Conservation (phyloP, 192 early-diverging fungal genomes). For the Globomyces pollinis-pini region DNA sequence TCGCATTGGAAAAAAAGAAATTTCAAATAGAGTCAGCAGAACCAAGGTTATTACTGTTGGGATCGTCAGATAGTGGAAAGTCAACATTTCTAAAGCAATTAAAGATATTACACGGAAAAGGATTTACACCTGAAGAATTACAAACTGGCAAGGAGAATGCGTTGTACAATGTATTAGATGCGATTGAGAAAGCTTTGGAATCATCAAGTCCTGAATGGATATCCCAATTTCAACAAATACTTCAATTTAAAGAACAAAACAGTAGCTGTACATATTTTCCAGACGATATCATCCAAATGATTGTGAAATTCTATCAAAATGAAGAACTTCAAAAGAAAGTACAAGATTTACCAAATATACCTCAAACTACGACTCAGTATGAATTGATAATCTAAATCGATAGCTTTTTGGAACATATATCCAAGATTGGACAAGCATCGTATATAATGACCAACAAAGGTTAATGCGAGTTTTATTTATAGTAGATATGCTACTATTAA, state of each 20-base stretch:
- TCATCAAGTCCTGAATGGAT: too few relatives aligned
- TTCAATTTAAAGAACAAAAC: too few relatives aligned
- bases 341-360: not conserved
- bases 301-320: too few relatives aligned
- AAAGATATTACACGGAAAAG: conserved; percentile 30
- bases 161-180: conserved; percentile 19
- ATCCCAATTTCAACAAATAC: too few relatives aligned
- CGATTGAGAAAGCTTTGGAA: conserved; percentile 9
- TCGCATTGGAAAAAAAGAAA: not conserved
- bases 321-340: too few relatives aligned
- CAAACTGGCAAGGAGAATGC: conserved; percentile 10
- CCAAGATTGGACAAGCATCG: conserved; percentile 34
- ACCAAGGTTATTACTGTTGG: conserved; percentile 35
- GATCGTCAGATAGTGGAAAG: conserved; percentile 39
- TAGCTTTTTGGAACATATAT: conserved; percentile 33
- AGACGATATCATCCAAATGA: too few relatives aligned
- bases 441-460: conserved; percentile 61
- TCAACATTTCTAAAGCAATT: conserved; percentile 42
- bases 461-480: too few relatives aligned
- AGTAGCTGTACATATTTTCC: too few relatives aligned
- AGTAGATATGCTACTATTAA: conserved; percentile 61
- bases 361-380: not conserved
- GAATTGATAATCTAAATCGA: conserved; percentile 2
- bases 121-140: conserved; percentile 13
- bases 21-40: not conserved